A percentile compares a stretch with the other conserved stretches of the same genome.
Evolutionary conservation across 2,329 filamentous ascomycete species (phyloP).

Genomic region (Xylariaceae sp.): DNA sequence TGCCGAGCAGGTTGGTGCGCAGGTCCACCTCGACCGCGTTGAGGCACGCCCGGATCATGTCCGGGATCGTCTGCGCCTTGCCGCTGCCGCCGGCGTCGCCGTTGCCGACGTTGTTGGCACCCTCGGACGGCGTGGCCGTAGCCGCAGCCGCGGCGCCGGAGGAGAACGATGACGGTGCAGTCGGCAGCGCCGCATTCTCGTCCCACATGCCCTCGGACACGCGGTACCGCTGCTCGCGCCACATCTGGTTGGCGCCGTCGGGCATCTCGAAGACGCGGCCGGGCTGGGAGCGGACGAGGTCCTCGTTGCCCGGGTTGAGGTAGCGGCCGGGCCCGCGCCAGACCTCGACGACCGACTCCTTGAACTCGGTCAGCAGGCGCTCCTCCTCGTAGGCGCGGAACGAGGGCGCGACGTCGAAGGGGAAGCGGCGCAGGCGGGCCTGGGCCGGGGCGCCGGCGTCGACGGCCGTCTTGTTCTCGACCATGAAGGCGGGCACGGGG

Average conservation of each 20-base stretch:
- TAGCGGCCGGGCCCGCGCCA: slow-evolving; percentile 77
- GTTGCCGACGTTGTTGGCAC: slow-evolving; percentile 15
- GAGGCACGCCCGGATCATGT: slow-evolving; percentile 71
- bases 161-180: no score
- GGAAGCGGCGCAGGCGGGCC: slow-evolving; percentile 65
- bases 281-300: slow-evolving; percentile 63
- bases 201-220: slow-evolving; percentile 90
- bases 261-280: slow-evolving; percentile 94
- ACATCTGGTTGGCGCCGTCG: slow-evolving; percentile 92
- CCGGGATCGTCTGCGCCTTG: slow-evolving; percentile 70
- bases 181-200: slow-evolving; percentile 61
- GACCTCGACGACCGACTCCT: slow-evolving; percentile 91
- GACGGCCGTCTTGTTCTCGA: slow-evolving; percentile 80
- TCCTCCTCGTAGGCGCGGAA: slow-evolving; percentile 86
- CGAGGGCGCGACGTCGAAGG: slow-evolving; percentile 53
- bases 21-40: slow-evolving; percentile 82
- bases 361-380: slow-evolving; percentile 88
- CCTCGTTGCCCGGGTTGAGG: slow-evolving; percentile 60
- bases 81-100: slow-evolving; percentile 27
- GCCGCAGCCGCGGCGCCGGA: slow-evolving; percentile 15
- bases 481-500: slow-evolving; percentile 76
- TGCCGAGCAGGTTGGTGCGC: slow-evolving; percentile 71
- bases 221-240: slow-evolving; percentile 78
- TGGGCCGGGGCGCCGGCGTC: slow-evolving; percentile 77
- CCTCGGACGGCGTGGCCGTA: not conserved